These are phyloP conservation scores for Gnomoniopsis smithogilvyi DNA, from an alignment of 2,329 filamentous ascomycete species.

Conservation along the genomic window DNA sequence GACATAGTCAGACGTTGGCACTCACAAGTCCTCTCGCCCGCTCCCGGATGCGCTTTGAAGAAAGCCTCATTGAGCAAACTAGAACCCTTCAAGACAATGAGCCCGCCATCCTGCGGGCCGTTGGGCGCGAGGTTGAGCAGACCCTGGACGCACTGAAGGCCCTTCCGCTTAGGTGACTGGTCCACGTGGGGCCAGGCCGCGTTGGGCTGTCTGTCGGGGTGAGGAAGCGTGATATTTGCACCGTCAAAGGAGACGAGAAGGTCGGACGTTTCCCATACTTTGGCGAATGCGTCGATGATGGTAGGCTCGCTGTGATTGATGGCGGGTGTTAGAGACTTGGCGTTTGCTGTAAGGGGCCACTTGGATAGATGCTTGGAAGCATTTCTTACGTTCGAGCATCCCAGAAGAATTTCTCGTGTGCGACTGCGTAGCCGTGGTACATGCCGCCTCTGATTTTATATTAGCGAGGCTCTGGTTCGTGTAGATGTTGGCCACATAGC, in stretches of 20 bases:
- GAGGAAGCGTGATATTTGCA: slow-evolving; percentile 36
- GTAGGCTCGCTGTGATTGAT: slow-evolving; percentile 28
- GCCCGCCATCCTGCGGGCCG: slow-evolving; percentile 34
- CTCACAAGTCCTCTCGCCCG: background rate
- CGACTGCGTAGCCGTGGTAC: slow-evolving; percentile 5
- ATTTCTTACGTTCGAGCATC: background rate
- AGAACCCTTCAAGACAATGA: slow-evolving; percentile 31
- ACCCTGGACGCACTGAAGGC: slow-evolving; percentile 29
- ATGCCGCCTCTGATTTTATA: background rate
- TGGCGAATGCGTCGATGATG: slow-evolving; percentile 35
- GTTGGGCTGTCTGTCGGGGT: slow-evolving; percentile 21
- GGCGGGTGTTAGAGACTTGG: background rate
- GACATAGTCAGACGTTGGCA: too few relatives aligned
- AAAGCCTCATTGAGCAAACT: slow-evolving; percentile 30
- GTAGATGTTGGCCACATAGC: background rate
- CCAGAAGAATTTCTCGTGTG: slow-evolving; percentile 9
- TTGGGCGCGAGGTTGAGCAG: slow-evolving; percentile 28
- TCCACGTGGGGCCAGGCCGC: slow-evolving; percentile 35
- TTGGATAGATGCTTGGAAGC: too few relatives aligned
- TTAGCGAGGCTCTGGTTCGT: background rate
- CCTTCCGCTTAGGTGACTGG: slow-evolving; percentile 24
- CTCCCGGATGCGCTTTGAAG: slow-evolving; percentile 24
- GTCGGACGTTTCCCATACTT: slow-evolving; percentile 33
- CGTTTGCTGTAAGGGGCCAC: too few relatives aligned
- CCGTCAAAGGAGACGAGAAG: slow-evolving; percentile 34